phyloP scores from a whole-genome alignment of 2,329 filamentous ascomycete species.

The Seiridium unicorne region DNA sequence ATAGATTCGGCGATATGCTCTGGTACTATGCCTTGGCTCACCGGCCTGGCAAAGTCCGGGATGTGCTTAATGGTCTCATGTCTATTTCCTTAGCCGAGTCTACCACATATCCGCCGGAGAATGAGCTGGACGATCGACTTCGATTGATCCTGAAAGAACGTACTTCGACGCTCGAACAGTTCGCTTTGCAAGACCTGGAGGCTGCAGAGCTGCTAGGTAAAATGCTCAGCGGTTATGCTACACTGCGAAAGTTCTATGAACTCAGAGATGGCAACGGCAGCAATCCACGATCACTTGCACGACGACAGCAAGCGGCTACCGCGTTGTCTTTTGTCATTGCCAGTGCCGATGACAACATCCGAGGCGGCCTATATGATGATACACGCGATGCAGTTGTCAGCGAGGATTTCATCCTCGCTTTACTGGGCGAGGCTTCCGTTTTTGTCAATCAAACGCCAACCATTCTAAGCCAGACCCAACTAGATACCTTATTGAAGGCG shows the following conservation, averaged over 20 bases:
- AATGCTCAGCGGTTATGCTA: constrained; percentile 89
- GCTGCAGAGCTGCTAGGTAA: constrained; percentile 81
- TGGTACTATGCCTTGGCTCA: constrained; percentile 91
- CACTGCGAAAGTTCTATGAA: constrained; percentile 85
- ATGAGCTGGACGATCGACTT: constrained; percentile 73
- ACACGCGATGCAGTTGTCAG: constrained; percentile 79
- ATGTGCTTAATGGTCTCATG: constrained; percentile 82
- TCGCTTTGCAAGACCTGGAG: constrained; percentile 73
- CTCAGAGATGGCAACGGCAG: constrained; percentile 64
- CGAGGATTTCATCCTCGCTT: constrained; percentile 79
- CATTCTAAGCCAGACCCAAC: constrained; percentile 67
- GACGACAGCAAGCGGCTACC: constrained; percentile 67
- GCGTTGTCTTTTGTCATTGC: constrained; percentile 81
- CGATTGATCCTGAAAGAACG: constrained; percentile 69
- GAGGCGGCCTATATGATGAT: constrained; percentile 84
- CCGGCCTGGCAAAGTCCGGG: constrained; percentile 72
- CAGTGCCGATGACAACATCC: constrained; percentile 86
- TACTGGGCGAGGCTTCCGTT: constrained; percentile 80
- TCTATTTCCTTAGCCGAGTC: constrained; percentile 87
- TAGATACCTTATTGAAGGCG: constrained; percentile 63
- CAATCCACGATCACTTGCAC: constrained; percentile 49
- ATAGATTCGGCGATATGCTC: constrained; percentile 81
- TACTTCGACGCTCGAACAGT: constrained; percentile 66
- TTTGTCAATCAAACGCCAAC: constrained; percentile 61
- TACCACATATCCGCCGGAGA: constrained; percentile 69